Evolutionary conservation across 352 stramenopile genomes (phyloP), one percentile per base, ranked within the genome.

Genomic region (Globisporangium orthogonon): DNA sequence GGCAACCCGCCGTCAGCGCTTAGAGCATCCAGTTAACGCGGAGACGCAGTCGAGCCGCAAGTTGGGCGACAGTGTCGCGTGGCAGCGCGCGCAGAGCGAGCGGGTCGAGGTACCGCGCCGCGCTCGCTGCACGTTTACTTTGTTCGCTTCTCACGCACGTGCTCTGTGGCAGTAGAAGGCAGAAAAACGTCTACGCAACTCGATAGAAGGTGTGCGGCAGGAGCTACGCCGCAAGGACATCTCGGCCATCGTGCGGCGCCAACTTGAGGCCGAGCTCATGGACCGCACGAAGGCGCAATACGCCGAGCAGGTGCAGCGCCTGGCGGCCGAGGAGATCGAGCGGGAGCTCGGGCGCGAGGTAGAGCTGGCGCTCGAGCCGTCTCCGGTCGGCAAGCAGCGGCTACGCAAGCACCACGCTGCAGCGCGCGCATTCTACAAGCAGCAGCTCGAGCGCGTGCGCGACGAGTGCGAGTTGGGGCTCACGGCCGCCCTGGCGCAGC

Each of bases 381-480:
- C 70, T 2, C 48, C 47, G 17, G 54, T 83, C 15, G 76, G 68
- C 1, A 63, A 67, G 2, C 63, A 84, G 37, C 74, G 82, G 1
- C 68, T 90, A 47, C 65, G 68, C 30, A 79, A 77, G 17, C 68
- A 70, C 45, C 73, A 88, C 43, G 73, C 79, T 17, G 66, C 62
- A 14, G 80, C 89, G 17, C 73, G 83, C 0, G 63, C 45, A 7
- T 74, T 83, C 63, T 71, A 83, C 63, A 73, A 73, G 49, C 47
- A 67, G 37, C 83, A 89, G 60, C 80, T 93, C 58, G 65, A 83
- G 52, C 70, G 81, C 9, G 68, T 89, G 50, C 74, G 66, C 0
- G 67, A 57, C 37, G 80, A 91, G 65, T 89, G 79, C 56, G 77
- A 91, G 64, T 63, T 87, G 64, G 70, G 69, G 53, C 77, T 91